Evolutionary conservation across 169 alveolate genomes (phyloP), one percentile per base, ranked within the genome.

Genomic region (Cryptosporidium muris): DNA sequence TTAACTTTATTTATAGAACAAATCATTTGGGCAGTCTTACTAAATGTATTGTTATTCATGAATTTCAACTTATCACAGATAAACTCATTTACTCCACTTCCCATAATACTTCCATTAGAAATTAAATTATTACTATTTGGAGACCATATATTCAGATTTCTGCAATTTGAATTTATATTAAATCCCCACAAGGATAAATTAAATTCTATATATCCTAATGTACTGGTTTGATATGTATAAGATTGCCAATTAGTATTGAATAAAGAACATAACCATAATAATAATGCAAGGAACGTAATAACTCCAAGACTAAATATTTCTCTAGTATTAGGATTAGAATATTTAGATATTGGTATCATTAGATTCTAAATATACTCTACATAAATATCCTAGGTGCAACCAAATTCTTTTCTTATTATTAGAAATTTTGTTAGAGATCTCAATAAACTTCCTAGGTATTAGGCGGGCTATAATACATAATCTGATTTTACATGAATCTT

Each of bases 161-260:
- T 74, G 37, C 85, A 74, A 58, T 38, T 74, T 58, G 85, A 74
- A 36, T 47, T 74, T 25, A 74, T 60, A 5, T 56, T 40, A 25
- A 74, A 74, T 14, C 85, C 85, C 52, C 85, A 40, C 9, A 74
- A 52, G 12, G 85, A 74, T 11, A 74, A 63, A 52, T 12, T 74
- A 34, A 74, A 74, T 14, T 60, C 49, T 6, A 74, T 60, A 34
- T 74, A 74, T 34, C 85, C 85, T 12, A 74, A 3, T 34, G 40
- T 58, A 58, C 47, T 74, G 6, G 85, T 74, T 74, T 74, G 74
- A 40, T 74, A 74, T 42, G 60, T 54, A 25, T 74, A 74, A 16
- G 43, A 38, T 43, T 74, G 85, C 85, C 85, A 74, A 37, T 43
- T 74, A 45, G 43, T 58, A 53, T 37, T 74, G 37, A 74, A 74